phyloP scores from a whole-genome alignment of 2,329 filamentous ascomycete genomes.

The Tolypocladium pustulatum region DNA sequence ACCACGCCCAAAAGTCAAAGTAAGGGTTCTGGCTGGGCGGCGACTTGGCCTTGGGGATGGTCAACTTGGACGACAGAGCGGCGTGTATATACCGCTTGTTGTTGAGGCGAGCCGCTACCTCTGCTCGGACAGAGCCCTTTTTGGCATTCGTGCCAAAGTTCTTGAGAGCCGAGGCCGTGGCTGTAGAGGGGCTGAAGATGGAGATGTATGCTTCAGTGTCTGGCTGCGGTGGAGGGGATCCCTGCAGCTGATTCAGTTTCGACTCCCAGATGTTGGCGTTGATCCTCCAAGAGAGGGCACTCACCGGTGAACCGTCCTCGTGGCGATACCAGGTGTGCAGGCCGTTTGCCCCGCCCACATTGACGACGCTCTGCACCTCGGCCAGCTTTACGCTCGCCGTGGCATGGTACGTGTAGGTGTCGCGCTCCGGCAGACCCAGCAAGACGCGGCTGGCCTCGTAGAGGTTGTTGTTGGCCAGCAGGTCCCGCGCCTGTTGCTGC shows the following conservation, averaged over 20 bases:
- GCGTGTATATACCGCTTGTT: conserved; percentile 41
- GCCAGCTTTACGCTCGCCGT: conserved; percentile 36
- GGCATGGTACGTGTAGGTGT: conserved; percentile 41
- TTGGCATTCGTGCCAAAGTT: conserved; percentile 54
- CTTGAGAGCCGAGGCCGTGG: conserved; percentile 50
- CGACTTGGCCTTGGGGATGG: conserved; percentile 35
- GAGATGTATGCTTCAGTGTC: conserved; percentile 58
- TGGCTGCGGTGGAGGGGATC: conserved; percentile 36
- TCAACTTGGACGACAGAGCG: conserved; percentile 24
- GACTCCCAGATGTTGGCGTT: neutral
- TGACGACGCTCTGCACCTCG: conserved; percentile 36
- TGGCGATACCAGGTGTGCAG: conserved; percentile 39
- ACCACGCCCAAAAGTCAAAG: conserved; percentile 56
- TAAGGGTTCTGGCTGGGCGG: conserved; percentile 49
- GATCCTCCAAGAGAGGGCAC: conserved; percentile 1
- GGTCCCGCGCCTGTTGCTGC: conserved; percentile 23
- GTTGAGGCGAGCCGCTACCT: conserved; percentile 45
- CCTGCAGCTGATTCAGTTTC: conserved; percentile 14
- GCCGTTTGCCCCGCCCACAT: conserved; percentile 31
- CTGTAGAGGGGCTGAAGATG: conserved; percentile 52
- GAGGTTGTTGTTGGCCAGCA: conserved; percentile 33
- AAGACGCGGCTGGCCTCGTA: conserved; percentile 31
- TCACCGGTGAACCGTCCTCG: conserved; percentile 22
- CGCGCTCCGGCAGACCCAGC: conserved; percentile 31
- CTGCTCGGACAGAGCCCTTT: conserved; percentile 47